Base-by-base conservation (phyloP, 2,329 filamentous ascomycete species). In the Aspergillus sp. region DNA sequence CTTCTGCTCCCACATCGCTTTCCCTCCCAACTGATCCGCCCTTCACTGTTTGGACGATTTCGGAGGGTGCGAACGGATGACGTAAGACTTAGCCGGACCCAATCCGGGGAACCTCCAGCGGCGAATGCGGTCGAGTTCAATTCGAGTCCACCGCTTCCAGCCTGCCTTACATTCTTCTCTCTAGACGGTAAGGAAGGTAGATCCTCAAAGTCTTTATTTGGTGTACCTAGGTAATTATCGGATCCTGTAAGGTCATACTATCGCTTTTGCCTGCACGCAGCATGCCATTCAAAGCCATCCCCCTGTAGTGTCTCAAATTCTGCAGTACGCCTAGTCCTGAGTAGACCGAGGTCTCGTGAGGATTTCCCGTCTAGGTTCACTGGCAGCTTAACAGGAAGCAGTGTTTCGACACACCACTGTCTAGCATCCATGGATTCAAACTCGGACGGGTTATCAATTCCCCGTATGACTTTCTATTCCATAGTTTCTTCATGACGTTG, bases 1-100 rank as follows among this genome's bases (percentile, higher is more conserved):
- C 27, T 27, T 30, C 27, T 21, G 41, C 19, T 44, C 27, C 27
- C 32, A 36, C 11, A 5, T 44, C 41, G 17, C 17, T n/a, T 42
- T 55, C 53, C 19, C 53, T 25, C 30, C 19, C 53, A 21, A 39
- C 21, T 19, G 39, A n/a, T 32, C 25, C 41, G 32, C 27, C 53
- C n/a, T 39, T 25, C n/a, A 36, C 50, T 30, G 39, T 55, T 42
- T n/a, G 25, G 42, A 55, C 59, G 57, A 63, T 58, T 52, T 44
- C 49, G 61, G 54, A 54, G 59, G 53, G 30, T 50, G 47, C 54
- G 53, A 64, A 65, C 62, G 64, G 73, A 75, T 75, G 72, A 75
- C 71, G 72, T 75, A 74, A 74, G 68, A 70, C 70, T 68, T 70
- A 36, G 58, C 49, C 58, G 62, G 60, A 64, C 62, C 62, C 66